phyloP scores from a whole-genome alignment of 2,329 filamentous ascomycete genomes.

The Penicillium olsonii region DNA sequence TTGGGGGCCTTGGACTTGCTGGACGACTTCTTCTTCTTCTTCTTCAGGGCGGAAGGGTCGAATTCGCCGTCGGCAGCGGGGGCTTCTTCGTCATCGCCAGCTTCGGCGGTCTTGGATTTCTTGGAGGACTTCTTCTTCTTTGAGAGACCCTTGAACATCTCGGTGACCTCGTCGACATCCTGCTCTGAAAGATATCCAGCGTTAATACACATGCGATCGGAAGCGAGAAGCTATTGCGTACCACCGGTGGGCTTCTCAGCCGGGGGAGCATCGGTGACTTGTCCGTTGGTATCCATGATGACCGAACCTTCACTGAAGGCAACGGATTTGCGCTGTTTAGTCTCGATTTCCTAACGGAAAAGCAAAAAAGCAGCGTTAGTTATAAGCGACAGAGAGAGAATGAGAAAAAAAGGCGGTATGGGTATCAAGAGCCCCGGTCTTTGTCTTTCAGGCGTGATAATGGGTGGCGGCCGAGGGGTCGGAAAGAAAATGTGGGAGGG shows the following conservation, averaged over 20 bases:
- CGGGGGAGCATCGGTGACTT: slow-evolving; percentile 72
- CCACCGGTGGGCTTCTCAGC: slow-evolving; percentile 78
- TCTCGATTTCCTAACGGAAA: slow-evolving; percentile 43
- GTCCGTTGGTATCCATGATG: slow-evolving; percentile 86
- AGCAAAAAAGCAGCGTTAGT: slow-evolving; percentile 33
- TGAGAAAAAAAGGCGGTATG: not conserved
- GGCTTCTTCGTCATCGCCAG: slow-evolving; percentile 53
- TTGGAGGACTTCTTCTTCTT: slow-evolving; percentile 71
- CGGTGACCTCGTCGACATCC: slow-evolving; percentile 65
- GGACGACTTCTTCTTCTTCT: slow-evolving; percentile 69
- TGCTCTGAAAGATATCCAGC: slow-evolving; percentile 48
- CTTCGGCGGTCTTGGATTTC: slow-evolving; percentile 59
- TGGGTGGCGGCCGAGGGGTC: slow-evolving; percentile 27
- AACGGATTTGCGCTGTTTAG: slow-evolving; percentile 85
- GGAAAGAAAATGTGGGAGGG: slow-evolving; percentile 43
- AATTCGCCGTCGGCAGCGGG: slow-evolving; percentile 61
- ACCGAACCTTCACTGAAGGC: slow-evolving; percentile 86
- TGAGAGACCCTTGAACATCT: slow-evolving; percentile 67
- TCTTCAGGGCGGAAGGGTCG: slow-evolving; percentile 70
- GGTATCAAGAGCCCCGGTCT: not conserved
- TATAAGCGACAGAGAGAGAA: not conserved
- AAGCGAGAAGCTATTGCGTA: slow-evolving; percentile 56
- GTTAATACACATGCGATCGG: slow-evolving; percentile 16
- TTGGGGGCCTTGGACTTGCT: slow-evolving; percentile 54
- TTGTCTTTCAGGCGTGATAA: slow-evolving; percentile 10